Evolutionary conservation across 2,329 filamentous ascomycete genomes (phyloP).

Genomic region (Fusarium luffae): DNA sequence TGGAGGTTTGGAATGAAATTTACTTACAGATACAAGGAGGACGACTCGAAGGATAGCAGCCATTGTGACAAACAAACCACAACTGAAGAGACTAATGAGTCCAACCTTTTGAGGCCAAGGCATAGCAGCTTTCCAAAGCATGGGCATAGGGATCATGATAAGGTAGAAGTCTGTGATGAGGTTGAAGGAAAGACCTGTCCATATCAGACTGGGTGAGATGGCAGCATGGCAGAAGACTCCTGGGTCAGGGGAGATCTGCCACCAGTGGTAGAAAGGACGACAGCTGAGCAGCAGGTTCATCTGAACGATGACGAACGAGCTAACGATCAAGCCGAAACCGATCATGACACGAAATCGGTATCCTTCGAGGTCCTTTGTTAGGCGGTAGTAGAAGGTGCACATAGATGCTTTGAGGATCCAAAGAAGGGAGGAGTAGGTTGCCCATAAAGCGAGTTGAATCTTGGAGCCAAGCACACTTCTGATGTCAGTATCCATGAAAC

Average conservation of each 20-base stretch:
- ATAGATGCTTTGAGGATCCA: conserved; percentile 68
- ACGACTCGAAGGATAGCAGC: conserved; percentile 52
- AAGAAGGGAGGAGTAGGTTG: conserved; percentile 63
- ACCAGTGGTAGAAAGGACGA: conserved; percentile 63
- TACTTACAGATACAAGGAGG: conserved; percentile 45
- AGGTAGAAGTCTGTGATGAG: conserved; percentile 68
- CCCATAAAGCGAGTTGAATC: conserved; percentile 66
- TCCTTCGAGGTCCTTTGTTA: conserved; percentile 58
- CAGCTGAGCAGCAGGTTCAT: conserved; percentile 64
- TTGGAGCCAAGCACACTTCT: conserved; percentile 65
- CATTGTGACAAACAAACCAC: conserved; percentile 55
- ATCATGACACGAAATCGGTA: conserved; percentile 60
- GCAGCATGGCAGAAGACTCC: conserved; percentile 62
- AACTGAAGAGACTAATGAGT: conserved; percentile 54
- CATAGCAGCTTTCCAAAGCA: conserved; percentile 56
- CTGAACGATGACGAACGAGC: conserved; percentile 61
- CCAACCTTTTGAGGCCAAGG: conserved; percentile 52
- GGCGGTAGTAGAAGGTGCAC: conserved; percentile 65
- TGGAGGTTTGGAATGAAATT: background rate
- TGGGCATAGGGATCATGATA: conserved; percentile 67
- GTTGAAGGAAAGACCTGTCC: conserved; percentile 64
- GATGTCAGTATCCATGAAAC: background rate
- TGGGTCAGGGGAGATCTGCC: conserved; percentile 69
- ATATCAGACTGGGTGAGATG: conserved; percentile 62
- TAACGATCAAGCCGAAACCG: conserved; percentile 61